Percentiles rank a stretch among this genome's conserved stretches.
Conservation (phyloP, 768 basidiomycete genomes). For the Psilocybe subaeruginosa region DNA sequence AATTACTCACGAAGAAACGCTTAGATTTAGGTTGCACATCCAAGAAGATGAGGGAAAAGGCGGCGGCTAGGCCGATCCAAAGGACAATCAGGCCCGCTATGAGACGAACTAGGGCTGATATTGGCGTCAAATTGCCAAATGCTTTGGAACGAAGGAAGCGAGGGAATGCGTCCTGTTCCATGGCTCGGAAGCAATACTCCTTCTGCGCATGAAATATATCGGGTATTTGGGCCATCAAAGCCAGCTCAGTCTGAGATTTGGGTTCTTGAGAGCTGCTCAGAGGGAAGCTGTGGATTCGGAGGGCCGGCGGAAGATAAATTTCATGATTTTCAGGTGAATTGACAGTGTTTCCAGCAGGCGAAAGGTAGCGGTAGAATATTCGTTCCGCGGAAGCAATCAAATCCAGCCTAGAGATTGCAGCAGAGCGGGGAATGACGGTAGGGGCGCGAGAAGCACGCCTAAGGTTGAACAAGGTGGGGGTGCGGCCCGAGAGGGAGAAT, state of each 20-base stretch:
- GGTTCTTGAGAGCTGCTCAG: constrained; percentile 77
- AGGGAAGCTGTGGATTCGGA: constrained; percentile 92
- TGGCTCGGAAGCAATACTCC: constrained; percentile 94
- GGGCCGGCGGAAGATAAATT: constrained; percentile 93
- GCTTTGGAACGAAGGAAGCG: constrained; percentile 95
- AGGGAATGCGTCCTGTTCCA: constrained; percentile 95
- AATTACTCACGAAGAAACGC: constrained; percentile 86
- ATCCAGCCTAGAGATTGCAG: constrained; percentile 88
- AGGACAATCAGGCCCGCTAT: constrained; percentile 82
- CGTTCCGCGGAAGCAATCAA: constrained; percentile 93
- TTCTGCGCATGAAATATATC: constrained; percentile 98
- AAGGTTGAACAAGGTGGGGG: constrained; percentile 75
- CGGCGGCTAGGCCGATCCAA: constrained; percentile 94
- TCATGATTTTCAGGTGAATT: constrained; percentile 92
- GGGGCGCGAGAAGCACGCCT: constrained; percentile 87
- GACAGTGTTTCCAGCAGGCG: constrained; percentile 73
- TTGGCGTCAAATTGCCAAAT: constrained; percentile 95
- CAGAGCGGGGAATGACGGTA: constrained; percentile 89
- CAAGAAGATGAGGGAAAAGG: constrained; percentile 91
- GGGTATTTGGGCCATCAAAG: constrained; percentile 85
- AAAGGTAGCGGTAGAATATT: constrained; percentile 94
- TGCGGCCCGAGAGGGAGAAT: constrained; percentile 75
- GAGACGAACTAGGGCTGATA: constrained; percentile 86
- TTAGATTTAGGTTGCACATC: constrained; percentile 92
- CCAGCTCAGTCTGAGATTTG: constrained; percentile 65